Conservation (phyloP, 306 rosid species). For the Sicyos edulis region DNA sequence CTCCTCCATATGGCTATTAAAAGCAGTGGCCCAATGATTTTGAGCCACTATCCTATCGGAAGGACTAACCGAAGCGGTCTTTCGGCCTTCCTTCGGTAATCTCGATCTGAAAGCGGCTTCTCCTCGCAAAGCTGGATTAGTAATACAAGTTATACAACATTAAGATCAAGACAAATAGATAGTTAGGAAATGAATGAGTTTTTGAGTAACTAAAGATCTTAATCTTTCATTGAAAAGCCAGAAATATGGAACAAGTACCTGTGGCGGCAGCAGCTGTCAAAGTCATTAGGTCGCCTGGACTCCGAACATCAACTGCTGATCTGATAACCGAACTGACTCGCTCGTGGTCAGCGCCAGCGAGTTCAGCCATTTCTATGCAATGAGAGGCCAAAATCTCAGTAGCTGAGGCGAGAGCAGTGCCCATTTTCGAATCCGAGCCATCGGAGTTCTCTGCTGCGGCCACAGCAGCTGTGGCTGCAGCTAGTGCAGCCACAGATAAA, state of each 20-base stretch:
- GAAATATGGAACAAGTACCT: slow-evolving; percentile 41
- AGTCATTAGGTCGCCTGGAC: slow-evolving; percentile 83
- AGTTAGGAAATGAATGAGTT: not conserved
- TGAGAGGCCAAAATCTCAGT: slow-evolving; percentile 84
- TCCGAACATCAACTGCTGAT: slow-evolving; percentile 67
- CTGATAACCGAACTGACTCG: slow-evolving; percentile 53
- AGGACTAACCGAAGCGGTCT: slow-evolving; percentile 77
- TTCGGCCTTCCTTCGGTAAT: slow-evolving; percentile 71
- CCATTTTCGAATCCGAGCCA: slow-evolving; percentile 49
- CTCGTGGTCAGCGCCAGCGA: slow-evolving; percentile 67
- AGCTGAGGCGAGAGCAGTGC: slow-evolving; percentile 66
- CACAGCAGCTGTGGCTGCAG: slow-evolving; percentile 79
- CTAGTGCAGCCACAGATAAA: slow-evolving; percentile 71
- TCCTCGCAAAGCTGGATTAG: slow-evolving; percentile 64
- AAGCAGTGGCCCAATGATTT: slow-evolving; percentile 32
- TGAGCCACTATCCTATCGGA: slow-evolving; percentile 47
- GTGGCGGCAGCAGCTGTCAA: slow-evolving; percentile 95
- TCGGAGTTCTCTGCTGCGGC: slow-evolving; percentile 48
- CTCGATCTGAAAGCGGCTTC: slow-evolving; percentile 76
- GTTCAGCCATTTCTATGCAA: slow-evolving; percentile 81
- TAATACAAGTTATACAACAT: too few relatives aligned
- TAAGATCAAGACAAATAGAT: too few relatives aligned
- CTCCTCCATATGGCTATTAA: slow-evolving; percentile 33
- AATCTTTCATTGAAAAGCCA: not conserved
- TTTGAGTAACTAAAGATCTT: not conserved